A percentile compares a stretch with the other conserved stretches of the same genome.
Evolutionary conservation across 2,329 filamentous ascomycete species (phyloP).

Genomic region (Botrytis hyacinthi): DNA sequence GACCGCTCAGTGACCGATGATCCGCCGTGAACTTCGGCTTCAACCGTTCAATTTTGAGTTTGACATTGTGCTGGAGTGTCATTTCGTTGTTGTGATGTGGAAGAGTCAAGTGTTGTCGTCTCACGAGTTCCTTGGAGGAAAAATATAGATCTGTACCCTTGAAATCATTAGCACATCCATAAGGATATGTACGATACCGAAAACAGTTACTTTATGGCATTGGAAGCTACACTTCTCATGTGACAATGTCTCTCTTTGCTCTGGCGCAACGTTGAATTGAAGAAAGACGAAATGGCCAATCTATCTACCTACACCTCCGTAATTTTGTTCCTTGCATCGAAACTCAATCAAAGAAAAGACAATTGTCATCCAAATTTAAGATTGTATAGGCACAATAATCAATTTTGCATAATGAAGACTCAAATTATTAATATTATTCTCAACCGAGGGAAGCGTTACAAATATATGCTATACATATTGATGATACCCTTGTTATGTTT

Average conservation of each 20-base stretch:
- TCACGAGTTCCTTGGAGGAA: not conserved
- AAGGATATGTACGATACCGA: not conserved
- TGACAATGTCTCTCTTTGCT: not conserved
- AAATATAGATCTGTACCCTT: not conserved
- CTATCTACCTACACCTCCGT: not conserved
- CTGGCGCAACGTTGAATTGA: not conserved
- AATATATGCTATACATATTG: too few species aligned
- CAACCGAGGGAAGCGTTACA: slow-evolving; percentile 8
- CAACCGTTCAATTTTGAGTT: not conserved
- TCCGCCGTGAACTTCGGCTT: not conserved
- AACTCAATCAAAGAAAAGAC: not conserved
- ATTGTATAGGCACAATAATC: not conserved
- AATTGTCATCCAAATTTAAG: too few species aligned
- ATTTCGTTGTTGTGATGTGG: not conserved
- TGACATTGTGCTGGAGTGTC: not conserved
- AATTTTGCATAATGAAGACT: not conserved
- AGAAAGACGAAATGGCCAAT: not conserved
- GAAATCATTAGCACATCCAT: not conserved
- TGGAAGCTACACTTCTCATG: not conserved
- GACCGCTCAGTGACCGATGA: not conserved
- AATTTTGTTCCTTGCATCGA: not conserved
- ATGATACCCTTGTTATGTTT: not conserved
- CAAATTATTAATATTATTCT: not conserved
- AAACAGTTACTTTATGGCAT: not conserved
- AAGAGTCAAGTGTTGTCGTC: not conserved